phyloP scores from a whole-genome alignment of 1,284 basidiomycete species.

The Microbotryum scabiosae region DNA sequence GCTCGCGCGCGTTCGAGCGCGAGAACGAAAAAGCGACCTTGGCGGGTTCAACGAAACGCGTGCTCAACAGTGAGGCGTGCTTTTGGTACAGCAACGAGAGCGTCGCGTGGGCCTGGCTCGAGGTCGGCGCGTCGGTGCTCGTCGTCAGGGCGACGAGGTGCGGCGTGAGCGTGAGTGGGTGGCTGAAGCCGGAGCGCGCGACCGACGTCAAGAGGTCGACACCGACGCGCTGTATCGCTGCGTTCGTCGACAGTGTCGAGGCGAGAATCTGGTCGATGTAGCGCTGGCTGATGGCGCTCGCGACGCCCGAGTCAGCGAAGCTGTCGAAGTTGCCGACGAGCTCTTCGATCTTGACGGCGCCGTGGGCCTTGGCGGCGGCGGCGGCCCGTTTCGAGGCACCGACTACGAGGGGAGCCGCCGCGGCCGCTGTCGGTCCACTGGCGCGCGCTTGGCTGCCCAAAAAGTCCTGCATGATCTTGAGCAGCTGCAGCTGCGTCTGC shows the following conservation, averaged over 20 bases:
- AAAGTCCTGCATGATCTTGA: slow-evolving; percentile 87
- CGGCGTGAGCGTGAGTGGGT: slow-evolving; percentile 85
- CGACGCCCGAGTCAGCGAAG: slow-evolving; percentile 90
- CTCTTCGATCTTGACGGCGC: slow-evolving; percentile 43
- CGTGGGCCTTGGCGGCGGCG: slow-evolving; percentile 42
- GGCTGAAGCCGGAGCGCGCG: slow-evolving; percentile 87
- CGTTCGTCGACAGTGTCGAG: slow-evolving; percentile 58
- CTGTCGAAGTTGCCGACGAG: slow-evolving; percentile 88
- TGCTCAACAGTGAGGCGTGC: slow-evolving; percentile 79
- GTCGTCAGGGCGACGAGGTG: slow-evolving; percentile 90
- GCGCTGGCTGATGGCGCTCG: slow-evolving; percentile 84
- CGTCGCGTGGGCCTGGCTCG: slow-evolving; percentile 66
- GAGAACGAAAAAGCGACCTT: slow-evolving; percentile 72
- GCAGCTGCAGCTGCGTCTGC: slow-evolving; percentile 54
- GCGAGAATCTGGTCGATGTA: slow-evolving; percentile 75
- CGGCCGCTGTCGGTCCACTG: not conserved
- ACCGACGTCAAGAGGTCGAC: slow-evolving; percentile 87
- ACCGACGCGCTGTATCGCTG: slow-evolving; percentile 68
- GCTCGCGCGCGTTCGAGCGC: slow-evolving; percentile 46
- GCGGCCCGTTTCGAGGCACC: not conserved
- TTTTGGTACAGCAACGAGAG: slow-evolving; percentile 79
- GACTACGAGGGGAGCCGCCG: not conserved
- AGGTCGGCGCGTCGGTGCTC: slow-evolving; percentile 54
- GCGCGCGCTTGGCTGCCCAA: slow-evolving; percentile 48
- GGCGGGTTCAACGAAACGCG: slow-evolving; percentile 71